These are phyloP conservation scores for Lachancea thermotolerans DNA, from an alignment of 805 yeast species.

Conservation along the genomic window DNA sequence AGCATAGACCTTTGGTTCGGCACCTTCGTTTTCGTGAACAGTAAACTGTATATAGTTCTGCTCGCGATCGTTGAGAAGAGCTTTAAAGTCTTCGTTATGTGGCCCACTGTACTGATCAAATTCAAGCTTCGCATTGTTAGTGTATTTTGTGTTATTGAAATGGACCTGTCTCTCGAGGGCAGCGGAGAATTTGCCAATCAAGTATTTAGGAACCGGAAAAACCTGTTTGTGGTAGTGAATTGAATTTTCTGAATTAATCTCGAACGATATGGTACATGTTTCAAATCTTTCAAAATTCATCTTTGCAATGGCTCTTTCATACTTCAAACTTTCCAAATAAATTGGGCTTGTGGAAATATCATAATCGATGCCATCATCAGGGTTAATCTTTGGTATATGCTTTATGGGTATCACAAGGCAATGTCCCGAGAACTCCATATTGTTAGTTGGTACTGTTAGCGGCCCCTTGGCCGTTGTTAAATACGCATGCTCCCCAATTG, in stretches of 20 bases:
- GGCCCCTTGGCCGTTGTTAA: constrained; percentile 86
- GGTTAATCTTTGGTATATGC: constrained; percentile 48
- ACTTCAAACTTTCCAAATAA: constrained; percentile 41
- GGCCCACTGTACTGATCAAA: constrained; percentile 33
- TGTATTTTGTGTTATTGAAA: constrained; percentile 44
- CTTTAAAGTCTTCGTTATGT: constrained; percentile 23
- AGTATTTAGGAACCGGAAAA: constrained; percentile 55
- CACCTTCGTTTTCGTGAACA: constrained; percentile 28
- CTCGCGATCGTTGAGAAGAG: constrained; percentile 23
- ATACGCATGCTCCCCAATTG: constrained; percentile 62
- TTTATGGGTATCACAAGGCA: constrained; percentile 73
- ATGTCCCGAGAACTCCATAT: constrained; percentile 66
- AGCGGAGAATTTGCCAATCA: constrained; percentile 38
- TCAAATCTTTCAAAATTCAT: constrained; percentile 41
- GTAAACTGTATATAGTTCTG: constrained; percentile 32
- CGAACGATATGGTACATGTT: constrained; percentile 56
- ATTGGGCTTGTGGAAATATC: constrained; percentile 31
- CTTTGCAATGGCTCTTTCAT: constrained; percentile 41
- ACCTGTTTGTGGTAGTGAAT: constrained; percentile 74
- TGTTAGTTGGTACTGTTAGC: constrained; percentile 44
- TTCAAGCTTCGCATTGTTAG: constrained; percentile 37
- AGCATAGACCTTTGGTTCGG: constrained; percentile 28
- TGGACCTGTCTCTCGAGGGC: constrained; percentile 39
- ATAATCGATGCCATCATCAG: constrained; percentile 16
- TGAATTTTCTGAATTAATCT: constrained; percentile 54